Conservation (phyloP, 441 rosid genomes). For the Manihot esculenta region DNA sequence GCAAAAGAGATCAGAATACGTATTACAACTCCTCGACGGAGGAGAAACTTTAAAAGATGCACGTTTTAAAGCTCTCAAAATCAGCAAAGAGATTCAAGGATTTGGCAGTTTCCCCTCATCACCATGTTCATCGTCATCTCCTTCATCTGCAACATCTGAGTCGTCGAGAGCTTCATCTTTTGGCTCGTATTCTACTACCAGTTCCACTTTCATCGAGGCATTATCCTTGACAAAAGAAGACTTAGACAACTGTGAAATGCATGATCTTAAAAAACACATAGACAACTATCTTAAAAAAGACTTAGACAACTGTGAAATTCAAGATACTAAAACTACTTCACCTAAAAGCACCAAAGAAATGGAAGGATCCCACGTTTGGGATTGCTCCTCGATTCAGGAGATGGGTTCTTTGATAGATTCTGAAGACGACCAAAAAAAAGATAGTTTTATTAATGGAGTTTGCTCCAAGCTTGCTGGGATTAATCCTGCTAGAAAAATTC, state of each 20-base stretch:
- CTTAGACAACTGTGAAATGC: not conserved
- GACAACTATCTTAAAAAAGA: too few species aligned
- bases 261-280: too few species aligned
- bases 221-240: constrained; percentile 6
- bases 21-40: constrained; percentile 36
- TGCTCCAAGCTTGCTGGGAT: constrained; percentile 28
- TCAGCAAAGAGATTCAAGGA: constrained; percentile 54
- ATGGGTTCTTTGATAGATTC: constrained; percentile 34
- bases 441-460: constrained; percentile 28
- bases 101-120: constrained; percentile 35
- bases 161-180: constrained; percentile 31
- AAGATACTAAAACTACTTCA: not conserved
- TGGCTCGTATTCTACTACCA: constrained; percentile 30
- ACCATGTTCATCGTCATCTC: constrained; percentile 11
- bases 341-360: not conserved
- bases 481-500: constrained; percentile 20
- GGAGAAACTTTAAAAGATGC: constrained; percentile 39
- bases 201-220: constrained; percentile 20
- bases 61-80: constrained; percentile 44
- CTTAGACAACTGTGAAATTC: not conserved
- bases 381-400: constrained; percentile 27
- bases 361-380: constrained; percentile 32
- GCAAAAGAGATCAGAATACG: constrained; percentile 38
- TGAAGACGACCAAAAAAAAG: constrained; percentile 14
- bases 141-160: constrained; percentile 29